Evolutionary conservation across 176 grass and related monocot genomes (phyloP).

Genomic region (Themeda triandra): DNA sequence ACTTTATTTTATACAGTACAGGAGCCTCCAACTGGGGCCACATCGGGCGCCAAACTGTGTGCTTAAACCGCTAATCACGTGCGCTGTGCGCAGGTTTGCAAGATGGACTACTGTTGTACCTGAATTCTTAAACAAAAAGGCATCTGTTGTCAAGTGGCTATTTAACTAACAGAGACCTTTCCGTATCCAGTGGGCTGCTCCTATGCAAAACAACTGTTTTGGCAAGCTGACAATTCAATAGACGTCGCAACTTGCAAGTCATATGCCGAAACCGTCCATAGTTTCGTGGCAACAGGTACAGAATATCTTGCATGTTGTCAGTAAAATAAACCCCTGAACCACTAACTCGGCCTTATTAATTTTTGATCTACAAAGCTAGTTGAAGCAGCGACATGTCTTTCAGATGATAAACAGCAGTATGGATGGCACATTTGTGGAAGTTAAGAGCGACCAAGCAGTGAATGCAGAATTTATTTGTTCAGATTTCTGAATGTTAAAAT

Average conservation of each 20-base stretch:
- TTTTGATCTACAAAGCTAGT: not conserved
- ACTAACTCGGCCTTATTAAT: not conserved
- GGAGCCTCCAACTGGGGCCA: too few species aligned
- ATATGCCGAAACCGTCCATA: slow-evolving; percentile 3
- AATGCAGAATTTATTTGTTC: not conserved
- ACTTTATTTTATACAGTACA: too few species aligned
- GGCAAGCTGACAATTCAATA: not conserved
- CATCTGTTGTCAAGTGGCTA: not conserved
- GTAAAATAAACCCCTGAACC: not conserved
- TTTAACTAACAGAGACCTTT: slow-evolving; percentile 24
- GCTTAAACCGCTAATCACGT: too few species aligned
- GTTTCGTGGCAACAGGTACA: not conserved
- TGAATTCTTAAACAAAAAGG: slow-evolving; percentile 26
- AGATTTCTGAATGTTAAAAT: not conserved
- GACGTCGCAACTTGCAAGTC: not conserved
- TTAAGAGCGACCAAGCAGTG: not conserved
- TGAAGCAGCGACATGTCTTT: not conserved
- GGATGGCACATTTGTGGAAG: too few species aligned
- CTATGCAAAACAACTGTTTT: slow-evolving; percentile 29
- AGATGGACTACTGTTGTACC: not conserved
- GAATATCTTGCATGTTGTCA: not conserved
- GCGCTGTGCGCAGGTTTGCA: not conserved
- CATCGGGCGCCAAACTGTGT: too few species aligned
- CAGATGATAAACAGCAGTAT: not conserved
- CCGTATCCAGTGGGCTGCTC: slow-evolving; percentile 25